Evolutionary conservation across 208 protist genomes (phyloP), one percentile per base, ranked within the genome.

Genomic region (Wallacemonas sp.): DNA sequence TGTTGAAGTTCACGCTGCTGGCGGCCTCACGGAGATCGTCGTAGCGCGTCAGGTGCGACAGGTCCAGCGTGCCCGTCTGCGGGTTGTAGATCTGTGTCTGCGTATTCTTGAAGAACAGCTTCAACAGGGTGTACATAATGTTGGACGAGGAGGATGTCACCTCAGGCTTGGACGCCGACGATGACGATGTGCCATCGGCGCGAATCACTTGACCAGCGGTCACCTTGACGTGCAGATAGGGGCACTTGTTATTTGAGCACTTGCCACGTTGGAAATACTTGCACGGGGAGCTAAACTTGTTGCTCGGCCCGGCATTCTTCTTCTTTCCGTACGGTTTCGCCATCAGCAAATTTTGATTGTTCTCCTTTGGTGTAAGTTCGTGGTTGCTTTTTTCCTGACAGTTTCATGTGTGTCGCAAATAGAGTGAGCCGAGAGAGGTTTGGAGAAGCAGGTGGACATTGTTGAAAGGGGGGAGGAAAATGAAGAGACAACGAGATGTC

Each of bases 41-140:
- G 32, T 80, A 74, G 12, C 67, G 23, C 1, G 65, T 46, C 29
- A 96, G 67, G n/a, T 72, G 50, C 3, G 75, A 83, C 29, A 96
- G 71, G 64, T 93, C 73, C 12, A 96, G 70, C 55, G 86, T 68
- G 0, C 79, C 77, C 3, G 44, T 65, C 8, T 82, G 67, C 3
- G 79, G 74, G 50, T 86, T 64, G 71, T 85, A 94, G 33, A 96
- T 83, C 26, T 42, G 59, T 20, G 68, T 36, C 57, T 84, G 76
- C 59, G 94, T 84, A 74, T 96, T 96, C 65, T 96, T 85, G 74
- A 96, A 94, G 32, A 96, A 88, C 10, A 96, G 82, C 65, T 84
- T 91, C 62, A 96, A 72, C 84, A 96, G 85, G 11, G 88, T 89
- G 2, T 71, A 78, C 38, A 94, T 67, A 4, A 96, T 57, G 41